Evolutionary conservation across 208 protist genomes (phyloP), one percentile per base, ranked within the genome.

Genomic region (Perkinsela sp.): DNA sequence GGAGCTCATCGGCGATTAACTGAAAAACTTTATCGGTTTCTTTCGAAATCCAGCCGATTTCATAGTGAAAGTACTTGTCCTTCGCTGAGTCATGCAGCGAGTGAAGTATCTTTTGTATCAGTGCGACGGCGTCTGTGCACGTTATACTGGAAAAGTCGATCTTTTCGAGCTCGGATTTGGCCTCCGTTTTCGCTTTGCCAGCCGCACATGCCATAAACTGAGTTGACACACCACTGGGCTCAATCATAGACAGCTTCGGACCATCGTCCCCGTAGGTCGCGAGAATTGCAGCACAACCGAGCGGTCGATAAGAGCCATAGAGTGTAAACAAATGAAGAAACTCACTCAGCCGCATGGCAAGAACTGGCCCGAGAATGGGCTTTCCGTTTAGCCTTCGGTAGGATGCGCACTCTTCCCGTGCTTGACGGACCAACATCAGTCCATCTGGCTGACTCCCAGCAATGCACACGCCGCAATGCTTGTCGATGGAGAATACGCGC

Each of bases 91-190:
- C 79, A 70, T 88, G 84, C 48, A 85, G 83, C 0, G 82, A 75
- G 71, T 90, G 75, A 29, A 91, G 80, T 72, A 98, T 96, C 69
- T 85, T 83, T n/a, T 88, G 86, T 66, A 97, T 75, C 76, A 93
- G 88, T 68, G 80, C 79, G 65, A 98, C 78, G 22, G 93, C 94
- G 76, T 98, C 92, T 1, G 78, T 74, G 68, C 83, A 90, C 0
- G 93, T 96, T 32, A 96, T 74, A 57, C 80, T 86, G 6, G 69
- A 57, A 57, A 97, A 91, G 69, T 97, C 82, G 29, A 99, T 76
- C 76, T 98, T 98, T 84, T 98, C 95, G 15, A 99, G 73, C 78
- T 97, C 95, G 30, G 93, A 95, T 74, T 97, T 96, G n/a, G 94
- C 94, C 2, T 94, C 81, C 57, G 93, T 90, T 78, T 95, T 97